These are phyloP conservation scores for Xylaria sp. DNA, from an alignment of 2,329 filamentous ascomycete species.

Conservation along the genomic window DNA sequence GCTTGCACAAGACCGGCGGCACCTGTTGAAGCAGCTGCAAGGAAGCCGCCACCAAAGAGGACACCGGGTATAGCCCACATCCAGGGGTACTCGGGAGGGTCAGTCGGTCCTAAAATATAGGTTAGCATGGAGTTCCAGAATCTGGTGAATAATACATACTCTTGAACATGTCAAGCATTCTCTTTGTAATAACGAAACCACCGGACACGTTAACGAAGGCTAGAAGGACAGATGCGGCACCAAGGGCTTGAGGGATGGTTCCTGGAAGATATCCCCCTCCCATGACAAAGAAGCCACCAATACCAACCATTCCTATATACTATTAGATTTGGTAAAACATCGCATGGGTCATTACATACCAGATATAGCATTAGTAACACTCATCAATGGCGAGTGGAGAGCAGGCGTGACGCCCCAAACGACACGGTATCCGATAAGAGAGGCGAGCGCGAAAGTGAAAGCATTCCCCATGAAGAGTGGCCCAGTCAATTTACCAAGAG, in stretches of 20 bases:
- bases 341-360: slow-evolving; percentile 53
- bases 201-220: slow-evolving; percentile 91
- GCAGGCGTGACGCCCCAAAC: slow-evolving; percentile 89
- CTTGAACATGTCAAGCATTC: slow-evolving; percentile 94
- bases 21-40: slow-evolving; percentile 82
- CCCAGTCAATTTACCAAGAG: slow-evolving; percentile 81
- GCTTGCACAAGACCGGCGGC: slow-evolving; percentile 87
- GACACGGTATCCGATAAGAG: slow-evolving; percentile 86
- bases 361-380: slow-evolving; percentile 91
- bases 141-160: slow-evolving; percentile 55
- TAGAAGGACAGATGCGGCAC: slow-evolving; percentile 81
- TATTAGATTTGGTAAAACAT: slow-evolving; percentile 36
- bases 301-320: slow-evolving; percentile 77
- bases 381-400: slow-evolving; percentile 90
- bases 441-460: slow-evolving; percentile 85
- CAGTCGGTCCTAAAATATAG: slow-evolving; percentile 69
- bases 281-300: slow-evolving; percentile 89
- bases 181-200: slow-evolving; percentile 90
- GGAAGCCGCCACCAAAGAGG: slow-evolving; percentile 81
- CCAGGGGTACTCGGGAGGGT: slow-evolving; percentile 89
- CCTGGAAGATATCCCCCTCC: slow-evolving; percentile 81
- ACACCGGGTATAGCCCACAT: slow-evolving; percentile 81
- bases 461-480: slow-evolving; percentile 89
- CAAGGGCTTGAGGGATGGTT: slow-evolving; percentile 81
- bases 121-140: slow-evolving; percentile 37